Base-by-base conservation (phyloP, 768 basidiomycete species). In the Leucogyrophana mollusca region DNA sequence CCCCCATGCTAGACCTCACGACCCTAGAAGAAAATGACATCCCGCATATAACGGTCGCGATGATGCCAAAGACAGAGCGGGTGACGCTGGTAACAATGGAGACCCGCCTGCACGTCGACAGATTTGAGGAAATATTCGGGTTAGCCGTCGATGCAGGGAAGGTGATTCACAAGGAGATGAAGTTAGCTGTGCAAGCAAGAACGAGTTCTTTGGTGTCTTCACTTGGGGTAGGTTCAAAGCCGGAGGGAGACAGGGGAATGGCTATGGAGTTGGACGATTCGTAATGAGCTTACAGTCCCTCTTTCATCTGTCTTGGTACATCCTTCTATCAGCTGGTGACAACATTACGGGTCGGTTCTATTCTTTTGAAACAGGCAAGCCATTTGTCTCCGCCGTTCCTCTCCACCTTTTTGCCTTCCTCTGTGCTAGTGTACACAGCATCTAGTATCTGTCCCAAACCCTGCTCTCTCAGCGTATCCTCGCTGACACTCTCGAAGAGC, bases 401-500 rank as follows among this genome's bases (percentile, higher is more conserved):
- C 63, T 90, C 90, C 0, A 98, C 96, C 65, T 99, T 99, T 66
- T 85, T 91, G 4, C 96, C 95, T 68, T 99, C 96, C 66, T 99
- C 96, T 3, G 96, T 99, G 57, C 83, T 83, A 25, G 71, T 79
- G 64, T 85, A 85, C 14, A 95, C 83, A 2, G 85, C 89, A 53
- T 90, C 88, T n/a, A 94, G 61, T 38, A 93, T 80, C 0, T 79
- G 73, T 2, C 87, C 88, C 54, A 85, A 82, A 14, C 89, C 90
- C 52, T 87, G 79, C 9, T 73, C 70, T n/a, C 87, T 79, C 16
- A 97, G 74, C 20, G 81, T 78, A 23, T 84, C 79, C 56, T 91
- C 88, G 39, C 81, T 80, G 49, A 95, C 76, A 24, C 75, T 72
- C 53, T 92, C 80, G 65, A 99, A 98, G 11, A 95, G 71, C 0